Percentiles rank a stretch among this genome's conserved stretches.
These are phyloP conservation scores for Leccinum rimulosum DNA, from an alignment of 768 basidiomycete genomes.

Conservation along the genomic window DNA sequence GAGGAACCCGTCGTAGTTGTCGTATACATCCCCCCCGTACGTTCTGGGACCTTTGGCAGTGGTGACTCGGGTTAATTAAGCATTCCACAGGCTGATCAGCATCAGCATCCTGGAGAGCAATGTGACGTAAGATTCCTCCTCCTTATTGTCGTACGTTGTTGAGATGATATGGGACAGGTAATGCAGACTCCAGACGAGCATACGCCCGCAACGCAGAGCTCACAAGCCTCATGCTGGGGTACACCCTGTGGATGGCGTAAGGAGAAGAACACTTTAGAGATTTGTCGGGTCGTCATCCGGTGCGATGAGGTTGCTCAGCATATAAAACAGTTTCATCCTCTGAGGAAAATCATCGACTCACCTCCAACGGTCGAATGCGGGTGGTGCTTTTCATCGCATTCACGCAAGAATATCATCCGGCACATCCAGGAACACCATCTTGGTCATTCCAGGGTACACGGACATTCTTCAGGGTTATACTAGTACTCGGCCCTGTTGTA, in stretches of 20 bases:
- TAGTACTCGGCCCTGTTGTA: too few relatives aligned
- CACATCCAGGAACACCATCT: conserved; percentile 5
- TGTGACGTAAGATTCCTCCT: background rate
- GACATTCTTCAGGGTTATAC: background rate
- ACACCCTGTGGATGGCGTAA: background rate
- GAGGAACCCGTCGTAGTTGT: background rate
- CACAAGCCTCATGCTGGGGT: background rate
- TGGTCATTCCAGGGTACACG: background rate
- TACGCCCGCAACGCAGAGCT: background rate
- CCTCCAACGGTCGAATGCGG: background rate
- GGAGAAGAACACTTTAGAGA: too few relatives aligned
- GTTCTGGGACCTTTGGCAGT: background rate
- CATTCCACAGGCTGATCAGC: background rate
- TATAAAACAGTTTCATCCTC: background rate
- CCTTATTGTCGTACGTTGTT: background rate
- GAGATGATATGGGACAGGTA: background rate
- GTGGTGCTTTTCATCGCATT: background rate
- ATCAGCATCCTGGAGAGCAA: background rate
- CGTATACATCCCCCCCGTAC: background rate
- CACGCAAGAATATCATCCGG: conserved; percentile 3
- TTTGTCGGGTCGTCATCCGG: background rate
- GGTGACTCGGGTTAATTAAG: background rate
- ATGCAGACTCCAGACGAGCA: background rate
- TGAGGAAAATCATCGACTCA: background rate
- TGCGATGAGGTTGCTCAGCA: background rate